Evolutionary conservation across 345 rosid genomes (phyloP).

Genomic region (Aquilaria yunnanensis): DNA sequence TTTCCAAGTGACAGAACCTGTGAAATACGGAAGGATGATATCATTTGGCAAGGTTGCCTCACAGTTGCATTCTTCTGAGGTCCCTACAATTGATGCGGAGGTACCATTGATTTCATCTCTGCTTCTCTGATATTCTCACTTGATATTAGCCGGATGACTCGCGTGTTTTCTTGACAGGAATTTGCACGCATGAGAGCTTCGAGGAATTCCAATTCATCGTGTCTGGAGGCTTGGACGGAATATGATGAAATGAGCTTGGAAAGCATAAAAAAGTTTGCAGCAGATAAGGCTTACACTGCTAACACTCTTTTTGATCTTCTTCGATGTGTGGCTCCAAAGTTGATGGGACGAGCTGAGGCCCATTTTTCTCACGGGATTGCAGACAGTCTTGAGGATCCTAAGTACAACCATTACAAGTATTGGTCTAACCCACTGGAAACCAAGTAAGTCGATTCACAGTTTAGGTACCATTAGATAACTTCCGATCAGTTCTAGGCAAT

Average conservation of each 20-base stretch:
- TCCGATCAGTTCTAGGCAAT: not conserved
- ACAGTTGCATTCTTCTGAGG: constrained; percentile 35
- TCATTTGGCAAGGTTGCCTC: constrained; percentile 55
- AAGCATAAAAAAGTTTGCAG: constrained; percentile 30
- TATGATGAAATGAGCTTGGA: constrained; percentile 51
- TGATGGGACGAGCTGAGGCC: constrained; percentile 56
- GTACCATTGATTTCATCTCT: constrained; percentile 9
- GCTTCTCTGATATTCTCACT: not conserved
- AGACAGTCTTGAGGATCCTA: constrained; percentile 58
- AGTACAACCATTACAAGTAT: constrained; percentile 50
- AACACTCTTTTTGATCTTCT: constrained; percentile 41
- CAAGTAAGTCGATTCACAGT: constrained; percentile 30
- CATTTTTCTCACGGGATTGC: constrained; percentile 80
- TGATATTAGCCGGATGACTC: not conserved
- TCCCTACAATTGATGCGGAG: constrained; percentile 30
- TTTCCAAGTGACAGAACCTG: constrained; percentile 29
- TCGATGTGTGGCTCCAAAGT: constrained; percentile 55
- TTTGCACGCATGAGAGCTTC: constrained; percentile 8
- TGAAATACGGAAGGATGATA: constrained; percentile 57
- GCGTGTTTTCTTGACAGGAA: constrained; percentile 17
- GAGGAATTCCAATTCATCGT: constrained; percentile 20
- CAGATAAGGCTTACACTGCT: constrained; percentile 53
- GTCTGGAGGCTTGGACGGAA: constrained; percentile 57
- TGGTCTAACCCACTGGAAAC: constrained; percentile 83
- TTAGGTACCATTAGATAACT: not conserved